Evolutionary conservation across 2,329 filamentous ascomycete genomes (phyloP), one percentile per base, ranked within the genome.

Genomic region (Botrytis porri): DNA sequence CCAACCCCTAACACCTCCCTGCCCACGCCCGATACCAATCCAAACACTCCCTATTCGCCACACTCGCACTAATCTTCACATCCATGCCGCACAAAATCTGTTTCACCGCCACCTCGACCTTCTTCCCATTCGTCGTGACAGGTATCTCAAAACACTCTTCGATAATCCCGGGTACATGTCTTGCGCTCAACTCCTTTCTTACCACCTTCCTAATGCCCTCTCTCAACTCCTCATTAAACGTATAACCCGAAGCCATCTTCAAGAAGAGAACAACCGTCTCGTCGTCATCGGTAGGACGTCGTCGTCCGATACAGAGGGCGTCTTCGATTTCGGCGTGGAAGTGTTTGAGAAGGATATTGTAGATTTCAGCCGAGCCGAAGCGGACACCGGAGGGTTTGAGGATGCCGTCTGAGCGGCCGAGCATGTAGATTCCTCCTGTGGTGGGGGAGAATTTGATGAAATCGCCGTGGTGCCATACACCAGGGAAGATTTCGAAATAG

Each of bases 91-190:
- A 97, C 1, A 99, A 84, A 62, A 98, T 98, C 83, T 98, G 95
- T 85, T 98, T 98, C 9, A 98, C 95, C 0, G 94, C 93, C 65
- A 97, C 94, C 82, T 99, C 95, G 74, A 99, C 93, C 90, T 98
- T 99, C 85, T 99, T 99, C 70, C 95, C 95, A 80, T 99, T 99
- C 3, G 91, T 90, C 25, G 96, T 98, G 77, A 95, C 90, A 0
- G 95, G 96, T 29, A 99, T 96, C 0, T 91, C 85, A 3, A 83
- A 90, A 75, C 92, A 95, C 81, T 93, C 90, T 76, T 95, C 93
- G 29, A 98, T 86, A 0, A 97, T 84, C 0, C 89, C 92, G 0
- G 95, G 95, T 0, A 98, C 94, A 84, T 99, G 96, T 70, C 96
- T 88, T 7, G 94, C 92, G 78, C 93, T 97, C 74, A 98, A 84